A percentile compares a stretch with the other conserved stretches of the same genome.
Evolutionary conservation across 352 stramenopile genomes (phyloP).

Genomic region (Elongisporangium senticosum): DNA sequence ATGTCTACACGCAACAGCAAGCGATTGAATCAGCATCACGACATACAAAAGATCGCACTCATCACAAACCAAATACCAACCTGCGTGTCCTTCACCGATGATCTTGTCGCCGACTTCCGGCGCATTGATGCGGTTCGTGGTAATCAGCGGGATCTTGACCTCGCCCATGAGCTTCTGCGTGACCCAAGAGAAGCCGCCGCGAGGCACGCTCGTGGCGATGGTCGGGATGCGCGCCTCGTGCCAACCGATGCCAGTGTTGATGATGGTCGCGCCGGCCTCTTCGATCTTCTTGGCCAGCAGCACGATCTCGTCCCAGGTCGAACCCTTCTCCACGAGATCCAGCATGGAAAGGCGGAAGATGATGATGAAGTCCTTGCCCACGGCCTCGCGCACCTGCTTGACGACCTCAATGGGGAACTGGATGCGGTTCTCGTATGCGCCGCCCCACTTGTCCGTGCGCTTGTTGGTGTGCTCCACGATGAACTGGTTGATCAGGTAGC

Average conservation of each 20-base stretch:
- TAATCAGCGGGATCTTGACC: constrained; percentile 91
- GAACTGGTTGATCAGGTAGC: constrained; percentile 99
- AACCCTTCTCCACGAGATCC: constrained; percentile 92
- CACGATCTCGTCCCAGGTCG: constrained; percentile 85
- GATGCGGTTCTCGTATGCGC: constrained; percentile 92
- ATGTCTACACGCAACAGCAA: constrained; percentile 29
- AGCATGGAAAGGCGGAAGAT: constrained; percentile 97
- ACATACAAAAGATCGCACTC: background rate
- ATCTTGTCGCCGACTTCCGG: constrained; percentile 89
- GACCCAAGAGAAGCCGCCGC: constrained; percentile 92
- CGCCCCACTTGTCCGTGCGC: constrained; percentile 93
- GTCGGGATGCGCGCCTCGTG: constrained; percentile 97
- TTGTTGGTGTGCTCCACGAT: constrained; percentile 94
- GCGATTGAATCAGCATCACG: background rate
- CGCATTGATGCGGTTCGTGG: constrained; percentile 98
- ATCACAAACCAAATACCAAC: constrained; percentile 6
- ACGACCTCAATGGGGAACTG: constrained; percentile 94
- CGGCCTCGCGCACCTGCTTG: constrained; percentile 80
- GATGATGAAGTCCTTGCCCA: constrained; percentile 95
- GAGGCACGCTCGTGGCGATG: constrained; percentile 94
- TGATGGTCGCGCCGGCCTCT: constrained; percentile 91
- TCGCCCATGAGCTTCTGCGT: constrained; percentile 89
- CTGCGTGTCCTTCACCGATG: constrained; percentile 74
- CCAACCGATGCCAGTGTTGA: constrained; percentile 99
- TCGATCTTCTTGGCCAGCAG: constrained; percentile 89